Evolutionary conservation across 2,329 filamentous ascomycete genomes (phyloP).

Genomic region (Ophiostoma perfectum): DNA sequence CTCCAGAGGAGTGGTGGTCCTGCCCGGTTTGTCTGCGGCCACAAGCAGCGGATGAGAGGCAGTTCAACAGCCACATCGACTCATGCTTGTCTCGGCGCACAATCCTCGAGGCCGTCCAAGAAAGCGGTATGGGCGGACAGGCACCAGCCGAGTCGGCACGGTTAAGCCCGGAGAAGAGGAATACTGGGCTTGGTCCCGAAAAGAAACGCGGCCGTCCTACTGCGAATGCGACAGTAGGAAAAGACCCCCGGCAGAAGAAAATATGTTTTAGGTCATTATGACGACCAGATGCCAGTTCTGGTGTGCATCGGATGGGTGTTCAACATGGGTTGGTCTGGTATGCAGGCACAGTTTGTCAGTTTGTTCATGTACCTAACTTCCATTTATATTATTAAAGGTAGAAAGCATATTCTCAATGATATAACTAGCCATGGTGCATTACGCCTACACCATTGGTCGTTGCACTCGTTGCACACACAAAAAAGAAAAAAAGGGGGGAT

Average conservation of each 20-base stretch:
- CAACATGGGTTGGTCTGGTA: too few relatives aligned
- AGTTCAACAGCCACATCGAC: conserved; percentile 90
- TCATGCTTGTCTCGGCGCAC: conserved; percentile 79
- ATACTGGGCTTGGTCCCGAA: too few relatives aligned
- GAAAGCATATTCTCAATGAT: too few relatives aligned
- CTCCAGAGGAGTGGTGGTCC: conserved; percentile 60
- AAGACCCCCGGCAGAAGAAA: conserved; percentile 47
- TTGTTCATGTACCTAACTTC: too few relatives aligned
- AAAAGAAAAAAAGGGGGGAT: too few relatives aligned
- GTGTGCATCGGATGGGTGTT: neutral
- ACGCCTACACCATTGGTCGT: too few relatives aligned
- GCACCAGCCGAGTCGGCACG: neutral
- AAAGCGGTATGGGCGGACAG: conserved; percentile 34
- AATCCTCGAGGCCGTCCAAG: conserved; percentile 75
- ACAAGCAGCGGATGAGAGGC: conserved; percentile 66
- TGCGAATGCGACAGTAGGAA: conserved; percentile 21
- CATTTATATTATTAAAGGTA: too few relatives aligned
- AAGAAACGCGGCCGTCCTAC: conserved; percentile 36
- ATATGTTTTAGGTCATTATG: conserved; percentile 42
- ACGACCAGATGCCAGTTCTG: neutral
- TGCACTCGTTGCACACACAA: too few relatives aligned
- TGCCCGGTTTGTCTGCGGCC: conserved; percentile 83
- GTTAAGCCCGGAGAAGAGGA: neutral
- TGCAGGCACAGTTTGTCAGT: too few relatives aligned
- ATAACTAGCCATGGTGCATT: too few relatives aligned